Percentiles rank a stretch among this genome's conserved stretches.
These are phyloP conservation scores for Yamadazyma buinensis DNA, from an alignment of 1,139 yeast genomes.

Conservation along the genomic window DNA sequence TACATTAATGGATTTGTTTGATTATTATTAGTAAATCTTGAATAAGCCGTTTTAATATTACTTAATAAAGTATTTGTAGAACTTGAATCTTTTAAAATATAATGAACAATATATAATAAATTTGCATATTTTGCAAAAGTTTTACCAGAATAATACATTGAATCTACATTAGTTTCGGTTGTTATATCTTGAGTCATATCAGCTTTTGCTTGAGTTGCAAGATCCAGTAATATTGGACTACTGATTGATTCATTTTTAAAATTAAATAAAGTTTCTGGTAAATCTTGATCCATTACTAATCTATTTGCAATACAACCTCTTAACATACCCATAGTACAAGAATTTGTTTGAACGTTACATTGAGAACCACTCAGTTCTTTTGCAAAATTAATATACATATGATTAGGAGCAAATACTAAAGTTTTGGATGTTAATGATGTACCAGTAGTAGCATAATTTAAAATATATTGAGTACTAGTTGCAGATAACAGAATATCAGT, in stretches of 20 bases:
- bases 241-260: conserved; percentile 41
- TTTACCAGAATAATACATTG: conserved; percentile 59
- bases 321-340: conserved; percentile 67
- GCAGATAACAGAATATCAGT: conserved; percentile 22
- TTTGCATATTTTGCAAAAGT: conserved; percentile 70
- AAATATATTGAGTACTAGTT: conserved; percentile 40
- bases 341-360: conserved; percentile 44
- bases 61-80: conserved; percentile 46
- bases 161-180: conserved; percentile 40
- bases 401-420: conserved; percentile 62
- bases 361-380: conserved; percentile 36
- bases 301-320: conserved; percentile 51
- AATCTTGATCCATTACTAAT: conserved; percentile 47
- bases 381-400: conserved; percentile 50
- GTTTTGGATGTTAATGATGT: conserved; percentile 42
- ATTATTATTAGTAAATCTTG: conserved; percentile 43
- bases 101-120: conserved; percentile 58
- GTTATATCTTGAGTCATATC: conserved; percentile 50
- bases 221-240: conserved; percentile 30
- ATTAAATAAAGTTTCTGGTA: conserved; percentile 48
- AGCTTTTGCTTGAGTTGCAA: conserved; percentile 16
- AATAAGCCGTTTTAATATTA: conserved; percentile 51
- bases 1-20: conserved; percentile 61
- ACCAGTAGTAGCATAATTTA: conserved; percentile 49
- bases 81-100: conserved; percentile 51